Evolutionary conservation across 1,284 basidiomycete species (phyloP).

Genomic region (Tranzscheliella williamsii): DNA sequence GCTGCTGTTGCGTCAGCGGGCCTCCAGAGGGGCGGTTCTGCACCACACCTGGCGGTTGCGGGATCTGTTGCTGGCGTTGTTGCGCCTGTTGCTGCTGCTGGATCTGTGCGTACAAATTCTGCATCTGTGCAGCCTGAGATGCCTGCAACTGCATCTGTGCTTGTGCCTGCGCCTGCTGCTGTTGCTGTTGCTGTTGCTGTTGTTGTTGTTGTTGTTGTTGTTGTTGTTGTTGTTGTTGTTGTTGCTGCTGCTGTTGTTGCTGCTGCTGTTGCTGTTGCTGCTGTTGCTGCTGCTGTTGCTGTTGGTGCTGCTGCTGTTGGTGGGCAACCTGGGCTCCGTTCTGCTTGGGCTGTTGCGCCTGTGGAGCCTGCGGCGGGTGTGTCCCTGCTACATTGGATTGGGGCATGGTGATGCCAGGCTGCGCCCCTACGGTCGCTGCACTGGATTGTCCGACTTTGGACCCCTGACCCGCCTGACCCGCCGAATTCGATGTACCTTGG

Average conservation of each 20-base stretch:
- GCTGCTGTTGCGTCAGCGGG: conserved; percentile 22
- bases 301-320: not conserved
- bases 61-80: conserved; percentile 16
- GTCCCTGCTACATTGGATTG: not conserved
- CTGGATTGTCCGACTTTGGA: conserved; percentile 6
- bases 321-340: not conserved
- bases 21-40: conserved; percentile 23
- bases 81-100: conserved; percentile 27
- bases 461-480: conserved; percentile 5
- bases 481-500: conserved; percentile 1
- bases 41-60: conserved; percentile 8
- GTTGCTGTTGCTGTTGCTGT: conserved; percentile 14
- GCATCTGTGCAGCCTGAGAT: conserved; percentile 31
- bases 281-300: conserved; percentile 11
- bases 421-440: no score
- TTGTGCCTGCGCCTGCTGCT: conserved; percentile 21
- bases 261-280: conserved; percentile 8
- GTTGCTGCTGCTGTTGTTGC: not conserved
- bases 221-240: conserved; percentile 11
- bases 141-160: conserved; percentile 20
- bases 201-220: conserved; percentile 8
- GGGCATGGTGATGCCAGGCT: not conserved
- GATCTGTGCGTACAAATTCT: conserved; percentile 34
- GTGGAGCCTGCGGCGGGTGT: not conserved
- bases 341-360: not conserved